Base-by-base conservation (phyloP, 2,329 filamentous ascomycete species). In the Colletotrichum neosansevieriae region DNA sequence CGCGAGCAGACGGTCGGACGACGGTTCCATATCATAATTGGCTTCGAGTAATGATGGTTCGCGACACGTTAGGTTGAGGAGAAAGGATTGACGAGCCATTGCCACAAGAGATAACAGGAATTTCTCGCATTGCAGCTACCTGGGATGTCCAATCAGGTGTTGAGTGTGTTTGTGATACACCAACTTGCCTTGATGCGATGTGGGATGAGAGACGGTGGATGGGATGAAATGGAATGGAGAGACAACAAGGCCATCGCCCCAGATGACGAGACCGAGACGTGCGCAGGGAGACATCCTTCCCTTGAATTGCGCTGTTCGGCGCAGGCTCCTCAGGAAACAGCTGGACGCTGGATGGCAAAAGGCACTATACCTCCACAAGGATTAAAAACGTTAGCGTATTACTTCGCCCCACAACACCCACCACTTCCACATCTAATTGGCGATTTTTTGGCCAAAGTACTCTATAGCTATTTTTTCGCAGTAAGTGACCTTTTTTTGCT, bases 21-120 rank as follows among this genome's bases (percentile, higher is more conserved):
- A 17, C 29, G 34, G 34, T 59, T 53, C 38, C 19, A 19, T 57
- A 42, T 38, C 38, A 6, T 19, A 29, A 21, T 17, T 54, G 11
- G 19, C 17, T 54, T 54, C 58, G 40, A 57, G 42, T 24, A 32
- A 58, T 21, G 40, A 63, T 36, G 29, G 51, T 63, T 58, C 45
- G 12, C 21, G 32, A n/a, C 45, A 58, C 45, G 64, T 53, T 64
- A 45, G 60, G 60, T 4, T 15, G 50, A 24, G 9, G 21, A 44
- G 19, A 24, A 36, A 15, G 36, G 29, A 58, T 67, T 51, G 51
- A 58, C 59, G 45, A 58, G 47, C 64, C 34, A n/a, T 24, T 53
- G 45, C 15, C 32, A 17, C 42, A 49, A 15, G 42, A 57, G 51
- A 51, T 57, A 19, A 24, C 15, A 24, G 29, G 17, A 9, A 17